Percentiles rank a stretch among this genome's conserved stretches.
Conservation (phyloP, 139 green algal genomes). For the Micractinium conductrix region DNA sequence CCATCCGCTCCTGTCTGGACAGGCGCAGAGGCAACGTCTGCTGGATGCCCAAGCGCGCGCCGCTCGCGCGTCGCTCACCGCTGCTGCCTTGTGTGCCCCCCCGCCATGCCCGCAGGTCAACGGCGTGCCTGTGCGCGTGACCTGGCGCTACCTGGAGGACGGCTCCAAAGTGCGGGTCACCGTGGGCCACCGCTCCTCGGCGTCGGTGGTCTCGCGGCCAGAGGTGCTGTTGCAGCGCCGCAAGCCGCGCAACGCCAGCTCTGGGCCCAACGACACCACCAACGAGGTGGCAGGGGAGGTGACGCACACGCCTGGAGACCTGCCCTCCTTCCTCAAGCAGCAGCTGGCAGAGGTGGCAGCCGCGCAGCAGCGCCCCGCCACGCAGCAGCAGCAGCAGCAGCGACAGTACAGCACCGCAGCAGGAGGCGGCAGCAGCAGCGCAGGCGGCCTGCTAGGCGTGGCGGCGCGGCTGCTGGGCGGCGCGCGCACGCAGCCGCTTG, state of each 20-base stretch:
- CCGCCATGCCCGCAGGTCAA: too few relatives aligned
- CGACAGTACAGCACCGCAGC: neutral
- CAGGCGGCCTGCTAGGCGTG: neutral
- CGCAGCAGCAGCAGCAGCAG: too few relatives aligned
- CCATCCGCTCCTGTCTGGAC: too few relatives aligned
- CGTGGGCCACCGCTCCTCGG: slow-evolving; percentile 56
- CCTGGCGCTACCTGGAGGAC: slow-evolving; percentile 71
- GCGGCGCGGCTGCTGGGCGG: slow-evolving; percentile 9
- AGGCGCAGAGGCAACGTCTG: too few relatives aligned
- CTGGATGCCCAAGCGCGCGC: too few relatives aligned
- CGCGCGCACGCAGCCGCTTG: neutral
- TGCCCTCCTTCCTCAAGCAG: slow-evolving; percentile 46
- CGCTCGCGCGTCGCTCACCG: too few relatives aligned
- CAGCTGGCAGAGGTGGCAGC: slow-evolving; percentile 3
- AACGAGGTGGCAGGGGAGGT: neutral
- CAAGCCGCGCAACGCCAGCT: slow-evolving; percentile 31
- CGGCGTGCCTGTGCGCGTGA: slow-evolving; percentile 58
- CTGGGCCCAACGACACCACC: slow-evolving; percentile 42
- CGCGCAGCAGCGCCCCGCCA: neutral
- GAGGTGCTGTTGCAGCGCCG: slow-evolving; percentile 57
- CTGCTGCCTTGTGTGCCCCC: too few relatives aligned
- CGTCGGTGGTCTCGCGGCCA: slow-evolving; percentile 66
- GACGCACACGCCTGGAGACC: slow-evolving; percentile 43
- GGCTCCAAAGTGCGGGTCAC: slow-evolving; percentile 63
- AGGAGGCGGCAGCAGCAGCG: slow-evolving; percentile 4